Conservation (phyloP, 1,139 yeast genomes). For the Hemisphaericaspora subhashii region DNA sequence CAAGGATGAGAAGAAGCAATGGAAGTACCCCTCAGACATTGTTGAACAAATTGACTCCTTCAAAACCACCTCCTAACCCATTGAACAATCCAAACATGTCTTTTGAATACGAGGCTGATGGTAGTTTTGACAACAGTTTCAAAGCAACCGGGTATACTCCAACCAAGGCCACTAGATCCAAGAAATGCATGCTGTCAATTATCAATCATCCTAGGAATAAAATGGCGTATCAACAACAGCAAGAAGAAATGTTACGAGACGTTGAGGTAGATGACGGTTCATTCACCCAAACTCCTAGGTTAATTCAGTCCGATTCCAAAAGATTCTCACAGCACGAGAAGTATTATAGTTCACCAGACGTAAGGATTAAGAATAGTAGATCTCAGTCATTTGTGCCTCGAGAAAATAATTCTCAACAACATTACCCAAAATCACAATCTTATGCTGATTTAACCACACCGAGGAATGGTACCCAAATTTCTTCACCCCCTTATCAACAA, state of each 20-base stretch:
- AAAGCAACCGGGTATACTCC: conserved; percentile 13
- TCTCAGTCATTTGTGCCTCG: conserved; percentile 1
- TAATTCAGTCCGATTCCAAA: conserved; percentile 13
- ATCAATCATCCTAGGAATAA: conserved; percentile 23
- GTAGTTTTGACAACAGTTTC: conserved; percentile 26
- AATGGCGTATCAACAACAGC: conserved; percentile 15
- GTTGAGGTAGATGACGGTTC: neutral
- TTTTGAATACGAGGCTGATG: conserved; percentile 21
- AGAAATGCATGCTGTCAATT: conserved; percentile 20
- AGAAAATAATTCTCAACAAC: conserved; percentile 5
- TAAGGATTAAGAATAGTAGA: conserved; percentile 1
- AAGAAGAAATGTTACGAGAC: conserved; percentile 16
- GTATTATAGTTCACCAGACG: neutral
- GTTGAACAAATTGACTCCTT: conserved; percentile 6
- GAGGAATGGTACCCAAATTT: neutral
- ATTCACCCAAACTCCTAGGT: neutral
- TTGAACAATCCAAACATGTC: conserved; percentile 23
- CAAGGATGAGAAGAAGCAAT: conserved; percentile 14
- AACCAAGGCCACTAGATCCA: conserved; percentile 19
- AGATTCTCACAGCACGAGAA: conserved; percentile 19
- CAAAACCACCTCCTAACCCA: conserved; percentile 17
- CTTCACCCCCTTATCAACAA: neutral
- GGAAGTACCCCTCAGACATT: conserved; percentile 18
- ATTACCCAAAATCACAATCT: conserved; percentile 10
- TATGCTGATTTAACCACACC: conserved; percentile 8